Conservation (phyloP, 1,284 basidiomycete genomes). For the Grifola frondosa region DNA sequence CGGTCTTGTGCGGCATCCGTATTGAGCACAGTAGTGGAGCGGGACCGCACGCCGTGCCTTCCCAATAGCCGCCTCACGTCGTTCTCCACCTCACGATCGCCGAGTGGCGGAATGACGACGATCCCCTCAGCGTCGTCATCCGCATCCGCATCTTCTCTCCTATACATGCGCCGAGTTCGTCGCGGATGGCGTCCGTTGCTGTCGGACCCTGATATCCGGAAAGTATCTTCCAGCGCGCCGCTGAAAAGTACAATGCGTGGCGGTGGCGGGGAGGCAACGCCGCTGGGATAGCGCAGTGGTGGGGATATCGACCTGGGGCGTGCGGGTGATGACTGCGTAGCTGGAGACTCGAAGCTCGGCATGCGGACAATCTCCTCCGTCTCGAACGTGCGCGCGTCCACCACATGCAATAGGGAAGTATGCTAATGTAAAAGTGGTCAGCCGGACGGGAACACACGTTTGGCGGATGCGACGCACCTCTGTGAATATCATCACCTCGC, state of each 20-base stretch:
- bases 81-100: slow-evolving; percentile 58
- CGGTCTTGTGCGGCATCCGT: slow-evolving; percentile 28
- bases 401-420: slow-evolving; percentile 69
- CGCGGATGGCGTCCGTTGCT: slow-evolving; percentile 19
- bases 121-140: slow-evolving; percentile 41
- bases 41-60: slow-evolving; percentile 38
- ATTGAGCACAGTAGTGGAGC: slow-evolving; percentile 16
- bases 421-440: slow-evolving; percentile 46
- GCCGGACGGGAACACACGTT: background rate
- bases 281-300: slow-evolving; percentile 18
- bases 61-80: slow-evolving; percentile 58
- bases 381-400: slow-evolving; percentile 82
- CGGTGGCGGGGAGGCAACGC: slow-evolving; percentile 19
- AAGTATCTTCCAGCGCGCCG: slow-evolving; percentile 51
- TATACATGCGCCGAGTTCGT: slow-evolving; percentile 14
- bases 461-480: slow-evolving; percentile 52
- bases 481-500: slow-evolving; percentile 80
- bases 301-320: slow-evolving; percentile 29
- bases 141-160: slow-evolving; percentile 18
- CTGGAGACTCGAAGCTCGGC: slow-evolving; percentile 40
- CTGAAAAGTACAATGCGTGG: slow-evolving; percentile 44
- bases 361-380: slow-evolving; percentile 68
- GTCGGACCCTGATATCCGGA: slow-evolving; percentile 43
- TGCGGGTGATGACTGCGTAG: slow-evolving; percentile 21
- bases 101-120: slow-evolving; percentile 54